phyloP scores from a whole-genome alignment of 331 rosid species.

The Acacia pycnantha region DNA sequence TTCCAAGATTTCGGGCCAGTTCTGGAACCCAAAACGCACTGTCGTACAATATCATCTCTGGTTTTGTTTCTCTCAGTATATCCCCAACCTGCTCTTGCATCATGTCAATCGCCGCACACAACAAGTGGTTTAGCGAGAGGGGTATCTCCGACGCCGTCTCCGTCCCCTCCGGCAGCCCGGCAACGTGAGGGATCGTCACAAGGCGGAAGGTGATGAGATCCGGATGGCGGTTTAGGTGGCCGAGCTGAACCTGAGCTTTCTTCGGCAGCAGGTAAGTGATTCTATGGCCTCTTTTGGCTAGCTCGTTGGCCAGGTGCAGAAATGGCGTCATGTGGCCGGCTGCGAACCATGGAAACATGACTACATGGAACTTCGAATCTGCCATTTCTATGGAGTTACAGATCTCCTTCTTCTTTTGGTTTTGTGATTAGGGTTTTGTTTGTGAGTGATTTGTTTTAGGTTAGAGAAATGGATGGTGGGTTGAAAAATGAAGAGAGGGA shows the following conservation, averaged over 20 bases:
- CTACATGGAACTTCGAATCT: conserved; percentile 30
- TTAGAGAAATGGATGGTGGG: neutral
- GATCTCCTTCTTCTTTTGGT: neutral
- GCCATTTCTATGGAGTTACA: conserved; percentile 8
- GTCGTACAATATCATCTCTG: conserved; percentile 46
- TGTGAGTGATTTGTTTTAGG: neutral
- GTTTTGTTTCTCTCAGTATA: conserved; percentile 1
- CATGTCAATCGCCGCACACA: conserved; percentile 40
- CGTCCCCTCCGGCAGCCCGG: conserved; percentile 55
- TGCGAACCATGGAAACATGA: conserved; percentile 62
- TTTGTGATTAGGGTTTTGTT: neutral
- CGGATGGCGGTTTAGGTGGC: conserved; percentile 34
- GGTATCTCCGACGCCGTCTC: conserved; percentile 64
- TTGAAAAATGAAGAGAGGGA: neutral
- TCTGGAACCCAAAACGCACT: conserved; percentile 48
- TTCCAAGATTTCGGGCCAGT: conserved; percentile 14
- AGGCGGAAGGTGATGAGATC: conserved; percentile 43
- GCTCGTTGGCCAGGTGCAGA: conserved; percentile 50
- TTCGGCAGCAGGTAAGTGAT: conserved; percentile 42
- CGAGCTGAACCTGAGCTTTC: conserved; percentile 38
- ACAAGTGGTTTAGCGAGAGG: conserved; percentile 13
- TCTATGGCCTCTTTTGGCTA: conserved; percentile 47
- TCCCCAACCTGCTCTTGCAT: conserved; percentile 33
- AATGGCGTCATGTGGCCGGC: conserved; percentile 55
- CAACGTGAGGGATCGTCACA: conserved; percentile 42